Percentiles rank a stretch among this genome's conserved stretches.
phyloP scores from a whole-genome alignment of 768 basidiomycete species.

The Lyophyllum atratum region DNA sequence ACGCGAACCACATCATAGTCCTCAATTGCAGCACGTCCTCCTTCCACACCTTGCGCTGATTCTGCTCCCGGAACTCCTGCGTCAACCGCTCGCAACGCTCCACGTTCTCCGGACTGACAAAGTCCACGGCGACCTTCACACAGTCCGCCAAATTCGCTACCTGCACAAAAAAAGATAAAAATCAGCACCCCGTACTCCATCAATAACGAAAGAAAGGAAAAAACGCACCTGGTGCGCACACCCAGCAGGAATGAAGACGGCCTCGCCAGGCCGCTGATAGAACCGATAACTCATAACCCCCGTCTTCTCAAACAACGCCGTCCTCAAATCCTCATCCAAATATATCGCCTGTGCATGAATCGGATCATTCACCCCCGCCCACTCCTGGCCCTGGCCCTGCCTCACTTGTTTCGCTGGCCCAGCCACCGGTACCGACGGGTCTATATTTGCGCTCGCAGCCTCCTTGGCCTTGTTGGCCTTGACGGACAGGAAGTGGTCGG shows the following conservation, averaged over 20 bases:
- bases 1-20: conserved; percentile 94
- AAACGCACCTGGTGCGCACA: conserved; percentile 81
- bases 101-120: conserved; percentile 93
- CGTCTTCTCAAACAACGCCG: conserved; percentile 63
- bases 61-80: conserved; percentile 88
- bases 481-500: conserved; percentile 31
- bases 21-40: conserved; percentile 90
- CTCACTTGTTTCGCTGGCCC: background rate
- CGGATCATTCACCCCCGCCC: conserved; percentile 56
- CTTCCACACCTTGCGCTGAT: conserved; percentile 88
- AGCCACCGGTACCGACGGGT: background rate
- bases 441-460: background rate
- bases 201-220: background rate
- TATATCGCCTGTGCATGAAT: conserved; percentile 92
- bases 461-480: background rate
- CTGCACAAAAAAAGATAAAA: conserved; percentile 33
- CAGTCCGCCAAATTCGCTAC: conserved; percentile 94
- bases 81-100: conserved; percentile 83
- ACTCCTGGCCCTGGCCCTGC: background rate
- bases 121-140: conserved; percentile 94
- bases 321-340: conserved; percentile 67
- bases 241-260: conserved; percentile 94
- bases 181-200: background rate
- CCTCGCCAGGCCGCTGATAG: conserved; percentile 91
- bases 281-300: conserved; percentile 81